A percentile compares a stretch with the other conserved stretches of the same genome.
phyloP scores from a whole-genome alignment of 768 basidiomycete genomes.

The Rhizopogon rudus region DNA sequence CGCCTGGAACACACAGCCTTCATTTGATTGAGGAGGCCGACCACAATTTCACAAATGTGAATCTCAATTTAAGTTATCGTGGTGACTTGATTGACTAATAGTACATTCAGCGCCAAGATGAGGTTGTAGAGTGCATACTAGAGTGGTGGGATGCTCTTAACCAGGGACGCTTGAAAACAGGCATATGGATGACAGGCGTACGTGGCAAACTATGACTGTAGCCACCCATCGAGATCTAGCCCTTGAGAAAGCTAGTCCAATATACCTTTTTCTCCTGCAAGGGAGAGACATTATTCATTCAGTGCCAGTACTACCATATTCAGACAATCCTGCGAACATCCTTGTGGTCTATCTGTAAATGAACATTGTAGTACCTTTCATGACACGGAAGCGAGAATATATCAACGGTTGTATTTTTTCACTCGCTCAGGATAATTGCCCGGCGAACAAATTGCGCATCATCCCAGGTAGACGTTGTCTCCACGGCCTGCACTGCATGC shows the following conservation, averaged over 20 bases:
- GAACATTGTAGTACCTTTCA: not conserved
- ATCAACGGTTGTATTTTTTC: not conserved
- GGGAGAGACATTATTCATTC: too few species aligned
- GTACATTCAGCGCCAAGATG: constrained; percentile 46
- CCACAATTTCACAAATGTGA: constrained; percentile 69
- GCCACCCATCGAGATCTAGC: not conserved
- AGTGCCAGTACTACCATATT: not conserved
- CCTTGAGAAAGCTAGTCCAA: not conserved
- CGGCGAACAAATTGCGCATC: not conserved
- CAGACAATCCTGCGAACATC: not conserved
- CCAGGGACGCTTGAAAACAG: constrained; percentile 48
- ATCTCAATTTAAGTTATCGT: not conserved
- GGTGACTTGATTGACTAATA: constrained; percentile 2
- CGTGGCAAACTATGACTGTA: constrained; percentile 40
- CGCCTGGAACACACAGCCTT: constrained; percentile 66
- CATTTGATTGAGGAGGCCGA: constrained; percentile 70
- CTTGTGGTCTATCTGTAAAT: not conserved
- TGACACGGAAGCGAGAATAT: not conserved
- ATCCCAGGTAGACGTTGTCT: too few species aligned
- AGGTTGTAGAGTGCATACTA: constrained; percentile 61
- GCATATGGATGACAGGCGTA: constrained; percentile 57
- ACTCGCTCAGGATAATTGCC: not conserved
- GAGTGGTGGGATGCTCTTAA: constrained; percentile 58
- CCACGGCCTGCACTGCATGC: not conserved
- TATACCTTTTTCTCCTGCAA: not conserved